Evolutionary conservation across 2,329 filamentous ascomycete species (phyloP).

Genomic region (Mycogone perniciosa): DNA sequence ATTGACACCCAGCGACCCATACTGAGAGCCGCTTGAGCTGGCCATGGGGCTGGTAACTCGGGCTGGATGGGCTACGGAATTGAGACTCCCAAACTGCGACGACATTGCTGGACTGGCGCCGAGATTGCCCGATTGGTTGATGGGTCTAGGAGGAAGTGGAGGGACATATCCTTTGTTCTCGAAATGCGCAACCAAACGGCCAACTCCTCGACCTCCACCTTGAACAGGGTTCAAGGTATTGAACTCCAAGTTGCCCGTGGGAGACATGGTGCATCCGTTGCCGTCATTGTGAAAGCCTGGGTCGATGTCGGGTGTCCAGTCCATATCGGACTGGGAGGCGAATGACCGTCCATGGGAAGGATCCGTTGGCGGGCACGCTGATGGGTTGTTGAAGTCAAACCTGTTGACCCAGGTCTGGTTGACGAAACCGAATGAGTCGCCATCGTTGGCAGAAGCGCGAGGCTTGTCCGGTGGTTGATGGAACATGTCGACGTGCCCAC

Average conservation of each 20-base stretch:
- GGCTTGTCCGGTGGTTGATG: constrained; percentile 28
- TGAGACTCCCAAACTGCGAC: constrained; percentile 28
- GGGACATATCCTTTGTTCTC: constrained; percentile 33
- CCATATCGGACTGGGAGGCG: constrained; percentile 28
- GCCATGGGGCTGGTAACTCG: constrained; percentile 27
- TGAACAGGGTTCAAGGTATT: constrained; percentile 21
- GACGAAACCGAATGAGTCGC: constrained; percentile 25
- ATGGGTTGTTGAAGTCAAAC: constrained; percentile 22
- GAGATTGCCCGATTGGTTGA: constrained; percentile 22
- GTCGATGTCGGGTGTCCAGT: constrained; percentile 31
- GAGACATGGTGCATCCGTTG: constrained; percentile 9
- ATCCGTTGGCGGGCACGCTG: constrained; percentile 17
- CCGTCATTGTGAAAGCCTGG: constrained; percentile 22
- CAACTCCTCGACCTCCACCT: constrained; percentile 21
- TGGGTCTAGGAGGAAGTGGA: constrained; percentile 30
- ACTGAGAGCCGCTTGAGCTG: constrained; percentile 27
- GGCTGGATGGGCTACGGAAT: constrained; percentile 19
- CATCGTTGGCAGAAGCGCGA: constrained; percentile 25
- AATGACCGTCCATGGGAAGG: constrained; percentile 22
- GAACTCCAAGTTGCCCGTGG: constrained; percentile 23
- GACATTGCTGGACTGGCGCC: constrained; percentile 22
- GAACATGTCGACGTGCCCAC: constrained; percentile 31
- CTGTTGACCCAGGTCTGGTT: constrained; percentile 26
- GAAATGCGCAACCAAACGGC: constrained; percentile 36
- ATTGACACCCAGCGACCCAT: constrained; percentile 24